Evolutionary conservation across 2,329 filamentous ascomycete species (phyloP), one percentile per base, ranked within the genome.

Genomic region (Aphanocladium album): DNA sequence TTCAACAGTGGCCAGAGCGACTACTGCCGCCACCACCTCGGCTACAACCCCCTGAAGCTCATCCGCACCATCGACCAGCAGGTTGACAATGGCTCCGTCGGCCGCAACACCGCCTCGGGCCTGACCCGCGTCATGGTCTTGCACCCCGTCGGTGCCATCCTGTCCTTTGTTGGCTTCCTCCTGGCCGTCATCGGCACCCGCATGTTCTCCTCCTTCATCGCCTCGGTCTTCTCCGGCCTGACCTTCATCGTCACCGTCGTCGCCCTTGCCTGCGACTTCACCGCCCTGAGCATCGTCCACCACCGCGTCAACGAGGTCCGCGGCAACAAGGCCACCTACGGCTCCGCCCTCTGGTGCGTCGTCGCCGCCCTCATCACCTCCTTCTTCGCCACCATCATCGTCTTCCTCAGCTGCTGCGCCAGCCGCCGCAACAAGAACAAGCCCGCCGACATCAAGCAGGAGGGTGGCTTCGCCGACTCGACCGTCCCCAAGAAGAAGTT

Each of bases 381-480:
- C 21, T 77, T 88, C 57, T 61, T 87, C 27, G 85, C 79, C 9
- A 80, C 80, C 21, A 63, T 85, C 57, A 65, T 88, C 54, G 79
- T 88, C 60, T 81, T 89, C 66, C 75, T 87, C 65, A 84, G 83
- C 7, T 88, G 85, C 79, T 87, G 81, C 73, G 79, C 78, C 59
- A 75, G 77, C 9, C 74, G 82, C n/a, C 66, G 74, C 65, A 72
- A 73, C 63, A 72, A 72, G 65, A 71, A 71, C 57, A 55, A 61
- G 41, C 58, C 64, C 57, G 61, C 59, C 25, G 60, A 60, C 5
- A 45, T 61, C n/a, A 70, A 70, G 65, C 65, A 68, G 58, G 69
- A 71, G 51, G 67, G 68, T 52, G 69, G 69, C 57, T 67, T 68
- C 19, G 68, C 66, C 8, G 57, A 51, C 23, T 47, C 51, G 12